A percentile compares a stretch with the other conserved stretches of the same genome.
Conservation (phyloP, 805 yeast genomes). For the Saturnispora sekii region DNA sequence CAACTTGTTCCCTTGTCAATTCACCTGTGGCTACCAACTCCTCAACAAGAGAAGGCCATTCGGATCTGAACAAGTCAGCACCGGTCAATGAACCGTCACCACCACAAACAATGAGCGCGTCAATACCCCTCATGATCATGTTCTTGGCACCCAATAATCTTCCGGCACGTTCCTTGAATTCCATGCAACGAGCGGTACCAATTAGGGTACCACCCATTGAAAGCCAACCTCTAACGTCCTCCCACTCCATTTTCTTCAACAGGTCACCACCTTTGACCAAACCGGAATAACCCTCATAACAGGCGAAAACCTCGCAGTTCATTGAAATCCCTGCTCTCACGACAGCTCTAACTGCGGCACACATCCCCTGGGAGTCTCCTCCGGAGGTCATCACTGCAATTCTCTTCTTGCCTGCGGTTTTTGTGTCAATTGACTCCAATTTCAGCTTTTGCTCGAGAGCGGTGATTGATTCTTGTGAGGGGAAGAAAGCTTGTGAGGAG, state of each 20-base stretch:
- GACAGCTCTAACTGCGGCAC: conserved; percentile 90
- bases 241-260: conserved; percentile 78
- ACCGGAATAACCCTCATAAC: conserved; percentile 93
- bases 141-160: conserved; percentile 76
- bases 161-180: conserved; percentile 78
- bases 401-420: conserved; percentile 14
- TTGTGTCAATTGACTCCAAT: neutral
- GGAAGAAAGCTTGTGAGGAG: conserved; percentile 10
- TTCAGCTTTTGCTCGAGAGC: neutral
- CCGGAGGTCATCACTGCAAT: conserved; percentile 98
- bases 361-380: conserved; percentile 99
- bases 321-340: conserved; percentile 83
- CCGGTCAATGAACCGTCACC: conserved; percentile 99
- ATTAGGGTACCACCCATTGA: conserved; percentile 91
- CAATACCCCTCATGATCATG: conserved; percentile 80
- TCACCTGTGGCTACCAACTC: conserved; percentile 54
- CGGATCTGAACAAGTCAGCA: conserved; percentile 87
- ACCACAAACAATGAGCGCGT: conserved; percentile 92
- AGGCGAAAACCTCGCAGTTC: conserved; percentile 85
- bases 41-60: conserved; percentile 82
- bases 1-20: conserved; percentile 49
- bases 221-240: conserved; percentile 89
- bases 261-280: conserved; percentile 73
- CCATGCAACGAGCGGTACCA: conserved; percentile 91
- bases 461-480: conserved; percentile 3